phyloP scores from a whole-genome alignment of 2,329 filamentous ascomycete genomes.

The Colletotrichum sp. region DNA sequence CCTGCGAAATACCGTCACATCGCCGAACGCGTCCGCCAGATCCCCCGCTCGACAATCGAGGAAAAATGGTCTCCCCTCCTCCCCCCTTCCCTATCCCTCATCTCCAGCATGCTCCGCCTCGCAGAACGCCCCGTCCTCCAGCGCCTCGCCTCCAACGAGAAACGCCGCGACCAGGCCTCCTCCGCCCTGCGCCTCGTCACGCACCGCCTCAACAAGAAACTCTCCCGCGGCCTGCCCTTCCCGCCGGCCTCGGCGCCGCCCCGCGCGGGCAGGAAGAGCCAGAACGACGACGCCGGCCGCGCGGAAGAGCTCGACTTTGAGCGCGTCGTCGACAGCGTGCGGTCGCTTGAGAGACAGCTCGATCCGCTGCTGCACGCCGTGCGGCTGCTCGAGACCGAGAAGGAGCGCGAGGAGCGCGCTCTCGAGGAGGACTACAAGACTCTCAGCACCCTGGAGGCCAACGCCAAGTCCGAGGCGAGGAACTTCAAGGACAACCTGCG shows the following conservation, averaged over 20 bases:
- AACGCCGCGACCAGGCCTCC: slow-evolving; percentile 57
- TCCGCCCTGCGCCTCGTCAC: slow-evolving; percentile 60
- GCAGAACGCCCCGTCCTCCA: slow-evolving; percentile 67
- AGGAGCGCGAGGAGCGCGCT: slow-evolving; percentile 58
- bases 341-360: slow-evolving; percentile 60
- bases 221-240: slow-evolving; percentile 68
- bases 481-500: slow-evolving; percentile 54
- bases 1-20: slow-evolving; percentile 55
- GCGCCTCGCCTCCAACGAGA: slow-evolving; percentile 53
- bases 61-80: slow-evolving; percentile 70
- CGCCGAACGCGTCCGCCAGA: slow-evolving; percentile 51
- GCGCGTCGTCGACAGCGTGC: slow-evolving; percentile 64
- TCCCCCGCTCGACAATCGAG: slow-evolving; percentile 70
- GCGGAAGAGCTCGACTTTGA: slow-evolving; percentile 71
- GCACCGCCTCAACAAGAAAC: slow-evolving; percentile 60
- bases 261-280: background rate
- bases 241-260: slow-evolving; percentile 53
- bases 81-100: slow-evolving; percentile 56
- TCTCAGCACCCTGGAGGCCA: slow-evolving; percentile 56
- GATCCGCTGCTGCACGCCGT: slow-evolving; percentile 68
- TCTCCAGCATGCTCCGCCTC: slow-evolving; percentile 61
- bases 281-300: slow-evolving; percentile 31
- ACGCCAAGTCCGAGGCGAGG: slow-evolving; percentile 59
- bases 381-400: slow-evolving; percentile 63
- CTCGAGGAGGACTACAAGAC: slow-evolving; percentile 60